phyloP scores from a whole-genome alignment of 345 rosid species.

The Kernera saxatilis region DNA sequence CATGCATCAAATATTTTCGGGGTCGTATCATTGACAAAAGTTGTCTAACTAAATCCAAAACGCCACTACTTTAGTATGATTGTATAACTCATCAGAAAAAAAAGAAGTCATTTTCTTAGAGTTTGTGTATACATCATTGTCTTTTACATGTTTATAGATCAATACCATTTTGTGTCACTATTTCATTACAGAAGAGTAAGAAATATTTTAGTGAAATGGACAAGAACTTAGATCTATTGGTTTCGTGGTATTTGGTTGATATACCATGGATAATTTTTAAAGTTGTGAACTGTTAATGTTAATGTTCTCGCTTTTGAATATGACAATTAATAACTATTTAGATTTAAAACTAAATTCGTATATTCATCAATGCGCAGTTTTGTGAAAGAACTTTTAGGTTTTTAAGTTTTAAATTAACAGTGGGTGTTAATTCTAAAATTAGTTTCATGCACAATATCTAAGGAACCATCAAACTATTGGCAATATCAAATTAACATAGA shows the following conservation, averaged over 20 bases:
- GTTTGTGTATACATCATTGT: not conserved
- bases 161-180: not conserved
- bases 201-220: not conserved
- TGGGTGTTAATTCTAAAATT: not conserved
- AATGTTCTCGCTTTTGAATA: not conserved
- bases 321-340: not conserved
- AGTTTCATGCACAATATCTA: not conserved
- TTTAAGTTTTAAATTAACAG: not conserved
- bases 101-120: not conserved
- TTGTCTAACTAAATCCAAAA: slow-evolving; percentile 10
- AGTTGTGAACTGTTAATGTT: not conserved
- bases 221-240: not conserved
- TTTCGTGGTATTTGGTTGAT: not conserved
- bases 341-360: not conserved
- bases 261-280: not conserved
- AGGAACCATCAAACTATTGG: not conserved
- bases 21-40: not conserved
- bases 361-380: not conserved
- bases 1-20: slow-evolving; percentile 10
- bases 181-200: not conserved
- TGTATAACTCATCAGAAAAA: slow-evolving; percentile 5
- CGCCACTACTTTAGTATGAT: slow-evolving; percentile 7
- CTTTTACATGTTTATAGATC: not conserved
- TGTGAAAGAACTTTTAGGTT: not conserved
- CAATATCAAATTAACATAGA: not conserved